Evolutionary conservation across 1,284 basidiomycete genomes (phyloP).

Genomic region (Irpex lacteus): DNA sequence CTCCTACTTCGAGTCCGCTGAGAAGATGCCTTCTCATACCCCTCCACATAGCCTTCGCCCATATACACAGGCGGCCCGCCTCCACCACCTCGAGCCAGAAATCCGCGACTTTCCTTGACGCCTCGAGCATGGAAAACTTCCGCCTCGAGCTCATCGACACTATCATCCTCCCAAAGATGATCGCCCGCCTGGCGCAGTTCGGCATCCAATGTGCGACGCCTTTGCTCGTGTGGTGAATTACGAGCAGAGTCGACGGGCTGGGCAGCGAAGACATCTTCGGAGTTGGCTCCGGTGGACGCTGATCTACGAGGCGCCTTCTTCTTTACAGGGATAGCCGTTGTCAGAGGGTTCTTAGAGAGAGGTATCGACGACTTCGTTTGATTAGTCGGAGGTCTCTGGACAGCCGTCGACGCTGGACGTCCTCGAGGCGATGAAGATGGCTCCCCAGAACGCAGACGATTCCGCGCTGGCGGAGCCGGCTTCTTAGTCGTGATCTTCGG

Average conservation of each 20-base stretch:
- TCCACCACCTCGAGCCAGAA: constrained; percentile 70
- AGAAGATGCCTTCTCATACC: constrained; percentile 27
- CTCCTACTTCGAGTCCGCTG: not conserved
- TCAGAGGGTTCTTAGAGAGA: not conserved
- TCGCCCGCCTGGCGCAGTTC: constrained; percentile 52
- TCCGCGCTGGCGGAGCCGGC: constrained; percentile 50
- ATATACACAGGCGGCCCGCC: constrained; percentile 66
- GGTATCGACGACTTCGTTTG: not conserved
- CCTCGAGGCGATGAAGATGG: not conserved
- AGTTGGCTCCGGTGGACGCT: not conserved
- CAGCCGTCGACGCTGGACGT: not conserved
- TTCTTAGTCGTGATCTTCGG: constrained; percentile 52
- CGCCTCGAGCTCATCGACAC: constrained; percentile 27
- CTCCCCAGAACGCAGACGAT: constrained; percentile 9
- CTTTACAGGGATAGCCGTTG: not conserved
- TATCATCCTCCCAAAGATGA: constrained; percentile 28
- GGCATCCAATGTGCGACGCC: constrained; percentile 59
- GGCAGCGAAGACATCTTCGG: not conserved
- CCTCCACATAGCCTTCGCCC: constrained; percentile 62
- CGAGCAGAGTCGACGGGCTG: constrained; percentile 1
- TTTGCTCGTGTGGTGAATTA: constrained; percentile 21
- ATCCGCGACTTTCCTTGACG: constrained; percentile 50
- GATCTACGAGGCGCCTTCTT: constrained; percentile 1
- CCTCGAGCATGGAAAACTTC: constrained; percentile 46
- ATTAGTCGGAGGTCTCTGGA: not conserved